Conservation (phyloP, 2,329 filamentous ascomycete species). For the Coniochaeta pulveracea region DNA sequence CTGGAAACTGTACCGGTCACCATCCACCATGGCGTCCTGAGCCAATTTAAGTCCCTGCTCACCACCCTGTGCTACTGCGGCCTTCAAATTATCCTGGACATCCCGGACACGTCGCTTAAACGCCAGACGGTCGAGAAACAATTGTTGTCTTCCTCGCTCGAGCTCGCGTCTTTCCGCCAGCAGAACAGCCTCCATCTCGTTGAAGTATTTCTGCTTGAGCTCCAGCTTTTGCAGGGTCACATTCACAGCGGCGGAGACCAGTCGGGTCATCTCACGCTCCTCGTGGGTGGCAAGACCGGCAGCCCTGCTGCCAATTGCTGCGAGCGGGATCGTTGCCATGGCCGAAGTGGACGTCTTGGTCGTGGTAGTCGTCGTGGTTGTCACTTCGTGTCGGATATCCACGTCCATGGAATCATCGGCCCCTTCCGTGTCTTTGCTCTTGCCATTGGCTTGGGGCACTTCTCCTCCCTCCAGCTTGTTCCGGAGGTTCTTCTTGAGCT, state of each 20-base stretch:
- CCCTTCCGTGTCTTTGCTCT: conserved; percentile 45
- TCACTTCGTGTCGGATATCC: conserved; percentile 35
- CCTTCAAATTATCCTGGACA: conserved; percentile 64
- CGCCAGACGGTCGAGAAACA: conserved; percentile 82
- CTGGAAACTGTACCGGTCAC: conserved; percentile 43
- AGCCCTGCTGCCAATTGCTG: conserved; percentile 74
- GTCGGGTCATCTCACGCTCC: conserved; percentile 89
- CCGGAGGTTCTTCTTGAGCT: conserved; percentile 70
- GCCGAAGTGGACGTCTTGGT: conserved; percentile 33
- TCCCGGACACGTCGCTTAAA: conserved; percentile 83
- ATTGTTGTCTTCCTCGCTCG: conserved; percentile 80
- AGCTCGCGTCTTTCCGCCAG: conserved; percentile 88
- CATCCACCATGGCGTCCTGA: conserved; percentile 33
- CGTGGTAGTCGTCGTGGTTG: conserved; percentile 31
- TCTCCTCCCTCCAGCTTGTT: conserved; percentile 57
- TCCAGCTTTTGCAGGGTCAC: conserved; percentile 92
- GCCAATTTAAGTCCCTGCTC: conserved; percentile 37
- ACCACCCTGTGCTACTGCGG: conserved; percentile 34
- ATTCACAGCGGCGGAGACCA: conserved; percentile 87
- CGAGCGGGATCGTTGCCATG: conserved; percentile 70
- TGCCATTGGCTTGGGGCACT: conserved; percentile 37
- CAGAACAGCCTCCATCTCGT: conserved; percentile 86
- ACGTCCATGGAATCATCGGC: conserved; percentile 51
- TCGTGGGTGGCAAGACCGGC: conserved; percentile 88
- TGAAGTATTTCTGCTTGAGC: conserved; percentile 90